Conservation (phyloP, 108 stramenopile species). For the Discostella stelligeroides region DNA sequence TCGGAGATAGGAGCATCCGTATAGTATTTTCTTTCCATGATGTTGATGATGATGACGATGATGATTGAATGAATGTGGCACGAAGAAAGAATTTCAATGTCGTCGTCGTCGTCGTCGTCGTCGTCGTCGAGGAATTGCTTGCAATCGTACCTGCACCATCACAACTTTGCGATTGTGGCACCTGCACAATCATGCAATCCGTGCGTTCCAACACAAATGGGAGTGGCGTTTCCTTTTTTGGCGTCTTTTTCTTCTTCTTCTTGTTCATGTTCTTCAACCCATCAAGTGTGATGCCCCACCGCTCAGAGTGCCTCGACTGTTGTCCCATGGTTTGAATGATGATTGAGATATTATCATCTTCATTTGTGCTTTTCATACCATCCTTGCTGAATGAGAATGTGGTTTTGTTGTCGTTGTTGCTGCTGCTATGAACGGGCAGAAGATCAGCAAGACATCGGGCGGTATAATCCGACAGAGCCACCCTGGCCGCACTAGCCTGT, state of each 20-base stretch:
- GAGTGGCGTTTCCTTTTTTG: constrained; percentile 24
- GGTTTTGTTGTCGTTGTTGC: not conserved
- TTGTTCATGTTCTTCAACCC: constrained; percentile 5
- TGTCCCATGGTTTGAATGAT: constrained; percentile 52
- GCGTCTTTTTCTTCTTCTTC: constrained; percentile 11
- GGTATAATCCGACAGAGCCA: constrained; percentile 39
- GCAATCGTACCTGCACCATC: constrained; percentile 5
- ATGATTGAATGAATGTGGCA: not conserved
- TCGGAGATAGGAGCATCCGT: constrained; percentile 1
- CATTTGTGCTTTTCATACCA: not conserved
- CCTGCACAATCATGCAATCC: constrained; percentile 43
- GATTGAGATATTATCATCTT: too few relatives aligned
- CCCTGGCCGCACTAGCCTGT: constrained; percentile 23
- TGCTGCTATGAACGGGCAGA: not conserved
- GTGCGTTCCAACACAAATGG: constrained; percentile 80
- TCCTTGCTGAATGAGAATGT: too few relatives aligned
- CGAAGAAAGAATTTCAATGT: constrained; percentile 32
- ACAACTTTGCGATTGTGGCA: not conserved
- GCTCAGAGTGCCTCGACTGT: constrained; percentile 23
- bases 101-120: too few relatives aligned
- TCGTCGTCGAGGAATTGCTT: not conserved
- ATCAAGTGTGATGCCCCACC: too few relatives aligned
- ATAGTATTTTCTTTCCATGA: not conserved
- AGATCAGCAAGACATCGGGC: constrained; percentile 26
- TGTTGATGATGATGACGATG: not conserved